Base-by-base conservation (phyloP, 1,139 yeast genomes). In the Hanseniaspora uvarum region DNA sequence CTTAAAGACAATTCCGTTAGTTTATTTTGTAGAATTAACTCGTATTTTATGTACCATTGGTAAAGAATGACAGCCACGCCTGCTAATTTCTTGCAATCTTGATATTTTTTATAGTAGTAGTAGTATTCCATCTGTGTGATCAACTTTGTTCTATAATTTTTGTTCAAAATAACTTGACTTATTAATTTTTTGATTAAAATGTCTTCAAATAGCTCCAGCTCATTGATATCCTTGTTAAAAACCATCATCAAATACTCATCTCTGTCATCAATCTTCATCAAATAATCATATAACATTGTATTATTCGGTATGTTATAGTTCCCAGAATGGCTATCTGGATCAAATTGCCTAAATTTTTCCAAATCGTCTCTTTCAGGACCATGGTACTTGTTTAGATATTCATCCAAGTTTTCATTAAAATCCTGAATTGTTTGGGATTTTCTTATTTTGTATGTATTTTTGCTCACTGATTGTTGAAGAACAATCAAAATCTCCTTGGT, bases 361-460 rank as follows among this genome's bases (percentile, higher is more conserved):
- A 50, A 11, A 3, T 18, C n/a, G 19, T 50, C 53, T 37, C 53
- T 50, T 44, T 50, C 53, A 19, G 53, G 53, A 11, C 53, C 53
- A 11, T 41, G 43, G 48, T 37, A 50, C 2, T 3, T 10, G 19
- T 43, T 24, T 19, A 50, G 23, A 23, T 30, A 50, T 19, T 50
- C 53, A 11, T 50, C 33, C 19, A 37, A n/a, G n/a, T 50, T 43
- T 8, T 30, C 11, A 6, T 43, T 24, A 21, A 43, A 50, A 4
- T 50, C 48, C 4, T 16, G 8, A 19, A 30, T 34, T 2, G 53
- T 43, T 44, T 50, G 53, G n/a, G 53, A 50, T 31, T 50, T 50
- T 44, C 48, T 43, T 4, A 50, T 44, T 50, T 37, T 44, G 23
- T 33, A 50, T n/a, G 39, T 50, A 31, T 50, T 50, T 19, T 50